These are phyloP conservation scores for Metrosideros polymorpha DNA, from an alignment of 441 rosid species.

Conservation along the genomic window DNA sequence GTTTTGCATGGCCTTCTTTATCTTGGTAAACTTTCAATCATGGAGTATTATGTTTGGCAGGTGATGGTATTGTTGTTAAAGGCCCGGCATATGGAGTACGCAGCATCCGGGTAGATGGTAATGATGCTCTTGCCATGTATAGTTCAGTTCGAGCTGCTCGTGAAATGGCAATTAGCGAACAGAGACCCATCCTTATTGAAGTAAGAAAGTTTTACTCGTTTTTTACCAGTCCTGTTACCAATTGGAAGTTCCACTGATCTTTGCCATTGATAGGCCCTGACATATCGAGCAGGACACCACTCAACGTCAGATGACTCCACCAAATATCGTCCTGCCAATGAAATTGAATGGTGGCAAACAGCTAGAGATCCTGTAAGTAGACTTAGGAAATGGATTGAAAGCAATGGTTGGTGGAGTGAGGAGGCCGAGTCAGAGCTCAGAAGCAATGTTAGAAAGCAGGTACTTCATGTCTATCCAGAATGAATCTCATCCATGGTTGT, in stretches of 20 bases:
- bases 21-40: neutral
- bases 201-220: neutral
- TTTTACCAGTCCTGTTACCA: neutral
- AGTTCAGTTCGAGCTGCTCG: slow-evolving; percentile 15
- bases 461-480: neutral
- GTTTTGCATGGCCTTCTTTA: neutral
- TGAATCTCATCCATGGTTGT: neutral
- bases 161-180: slow-evolving; percentile 11
- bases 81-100: slow-evolving; percentile 20
- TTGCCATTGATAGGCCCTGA: slow-evolving; percentile 8
- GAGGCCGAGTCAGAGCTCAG: slow-evolving; percentile 12
- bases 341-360: slow-evolving; percentile 13
- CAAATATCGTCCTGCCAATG: slow-evolving; percentile 16
- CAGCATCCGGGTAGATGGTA: slow-evolving; percentile 18
- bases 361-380: slow-evolving; percentile 6
- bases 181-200: slow-evolving; percentile 11
- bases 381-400: slow-evolving; percentile 13
- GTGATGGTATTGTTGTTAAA: slow-evolving; percentile 16
- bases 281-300: slow-evolving; percentile 20
- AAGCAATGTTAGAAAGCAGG: slow-evolving; percentile 12
- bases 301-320: slow-evolving; percentile 19
- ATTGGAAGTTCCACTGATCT: neutral
- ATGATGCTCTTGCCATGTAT: slow-evolving; percentile 17
- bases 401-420: slow-evolving; percentile 8
- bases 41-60: neutral